Conservation (phyloP, 768 basidiomycete species). For the Calocybe gangraenosa region DNA sequence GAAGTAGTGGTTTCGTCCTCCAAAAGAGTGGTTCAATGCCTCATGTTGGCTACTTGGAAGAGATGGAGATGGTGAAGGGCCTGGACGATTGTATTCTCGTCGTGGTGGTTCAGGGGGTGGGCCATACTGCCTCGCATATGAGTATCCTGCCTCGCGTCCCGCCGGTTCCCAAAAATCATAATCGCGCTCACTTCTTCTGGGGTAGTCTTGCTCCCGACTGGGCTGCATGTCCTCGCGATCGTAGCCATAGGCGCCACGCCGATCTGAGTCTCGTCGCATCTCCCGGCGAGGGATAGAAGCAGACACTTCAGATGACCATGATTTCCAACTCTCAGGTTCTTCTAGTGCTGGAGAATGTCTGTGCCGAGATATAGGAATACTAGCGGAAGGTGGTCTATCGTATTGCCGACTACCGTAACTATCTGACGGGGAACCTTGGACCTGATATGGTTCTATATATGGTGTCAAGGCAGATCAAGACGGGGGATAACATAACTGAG, state of each 20-base stretch:
- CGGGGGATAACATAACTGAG: not conserved
- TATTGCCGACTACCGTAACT: conserved; percentile 11
- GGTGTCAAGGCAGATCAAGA: not conserved
- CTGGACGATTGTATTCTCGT: conserved; percentile 5
- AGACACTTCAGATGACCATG: conserved; percentile 9
- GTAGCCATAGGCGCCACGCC: conserved; percentile 8
- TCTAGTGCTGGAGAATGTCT: conserved; percentile 12
- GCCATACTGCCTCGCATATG: conserved; percentile 5
- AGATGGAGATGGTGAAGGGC: conserved; percentile 15
- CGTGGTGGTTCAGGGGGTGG: conserved; percentile 13
- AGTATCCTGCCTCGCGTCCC: conserved; percentile 3
- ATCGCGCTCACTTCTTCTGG: conserved; percentile 7
- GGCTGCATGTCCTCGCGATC: conserved; percentile 6
- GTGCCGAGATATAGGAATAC: conserved; percentile 16
- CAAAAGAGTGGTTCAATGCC: conserved; percentile 14
- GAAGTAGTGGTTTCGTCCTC: conserved; percentile 14
- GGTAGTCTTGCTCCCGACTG: conserved; percentile 10
- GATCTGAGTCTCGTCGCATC: conserved; percentile 10
- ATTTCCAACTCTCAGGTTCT: conserved; percentile 14
- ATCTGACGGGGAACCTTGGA: conserved; percentile 10
- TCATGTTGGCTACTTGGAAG: conserved; percentile 17
- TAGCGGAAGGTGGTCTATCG: conserved; percentile 13
- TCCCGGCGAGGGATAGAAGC: conserved; percentile 8
- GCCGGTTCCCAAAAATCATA: conserved; percentile 8
- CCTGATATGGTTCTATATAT: conserved; percentile 7